Base-by-base conservation (phyloP, 306 rosid genomes). In the Vigna nakashimae region DNA sequence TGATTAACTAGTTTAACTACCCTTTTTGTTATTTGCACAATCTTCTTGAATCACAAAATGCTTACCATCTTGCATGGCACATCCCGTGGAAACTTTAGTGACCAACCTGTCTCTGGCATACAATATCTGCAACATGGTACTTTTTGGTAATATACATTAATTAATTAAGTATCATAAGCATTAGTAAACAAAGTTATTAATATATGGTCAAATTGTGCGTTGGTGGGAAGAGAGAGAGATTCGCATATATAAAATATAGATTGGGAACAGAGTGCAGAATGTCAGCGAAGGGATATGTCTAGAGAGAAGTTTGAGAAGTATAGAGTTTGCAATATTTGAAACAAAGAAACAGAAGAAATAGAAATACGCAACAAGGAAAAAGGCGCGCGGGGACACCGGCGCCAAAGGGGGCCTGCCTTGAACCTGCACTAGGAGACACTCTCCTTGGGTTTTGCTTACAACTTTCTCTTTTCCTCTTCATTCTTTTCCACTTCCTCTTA, bases 351-450 rank as follows among this genome's bases (percentile, higher is more conserved):
- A 86, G n/a, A 26, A 76, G 55, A 72, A 75, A 74, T 80, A 57
- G 60, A 78, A 74, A 69, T 73, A 79, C 65, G 55, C 55, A 83
- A 81, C 81, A 80, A 69, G 62, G 68, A 75, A 92, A 88, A 77
- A 92, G 87, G 87, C 87, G 90, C 86, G 83, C 92, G 95, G 92
- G 85, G 91, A 94, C 98, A 94, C 92, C 97, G 98, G 93, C 98
- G 93, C 95, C 72, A 85, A 92, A 89, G 87, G 76, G 88, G 94
- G 80, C 86, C 90, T 94, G 93, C 90, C 93, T 92, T 89, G 96
- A 89, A 69, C 85, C 88, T 92, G 57, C 80, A 79, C 67, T 82
- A 69, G 95, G 92, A 82, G 90, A 89, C 98, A 94, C 91, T 75
- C 73, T 82, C 89, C 97, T 94, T 92, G 93, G 88, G 84, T 86